phyloP scores from a whole-genome alignment of 2,329 filamentous ascomycete genomes.

The Tolypocladium capitatum region DNA sequence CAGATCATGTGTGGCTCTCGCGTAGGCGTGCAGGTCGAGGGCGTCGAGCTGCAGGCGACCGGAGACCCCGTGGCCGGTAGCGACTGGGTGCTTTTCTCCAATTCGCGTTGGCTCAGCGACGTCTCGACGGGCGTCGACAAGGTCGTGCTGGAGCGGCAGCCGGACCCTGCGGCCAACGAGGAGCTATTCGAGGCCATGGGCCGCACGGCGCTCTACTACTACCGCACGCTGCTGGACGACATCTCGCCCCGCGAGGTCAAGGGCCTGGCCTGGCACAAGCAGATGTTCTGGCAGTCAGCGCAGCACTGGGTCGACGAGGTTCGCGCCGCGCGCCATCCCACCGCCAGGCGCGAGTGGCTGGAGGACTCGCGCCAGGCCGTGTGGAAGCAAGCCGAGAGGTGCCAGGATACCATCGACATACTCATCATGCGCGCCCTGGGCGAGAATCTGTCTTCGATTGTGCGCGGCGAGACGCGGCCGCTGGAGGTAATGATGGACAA shows the following conservation, averaged over 20 bases:
- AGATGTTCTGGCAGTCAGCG: not conserved
- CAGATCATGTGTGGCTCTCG: not conserved
- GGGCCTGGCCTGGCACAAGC: not conserved
- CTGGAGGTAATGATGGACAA: slow-evolving; percentile 22
- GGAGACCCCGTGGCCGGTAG: not conserved
- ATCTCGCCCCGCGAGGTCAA: not conserved
- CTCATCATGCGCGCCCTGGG: not conserved
- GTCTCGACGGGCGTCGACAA: not conserved
- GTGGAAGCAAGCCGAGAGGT: not conserved
- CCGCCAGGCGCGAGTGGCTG: not conserved
- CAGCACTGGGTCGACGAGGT: not conserved
- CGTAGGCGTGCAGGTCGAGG: not conserved
- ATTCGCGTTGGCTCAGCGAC: not conserved
- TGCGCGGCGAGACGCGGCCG: slow-evolving; percentile 18
- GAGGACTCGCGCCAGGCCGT: not conserved
- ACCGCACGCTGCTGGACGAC: not conserved
- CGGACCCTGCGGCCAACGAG: not conserved
- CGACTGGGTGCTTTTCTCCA: not conserved
- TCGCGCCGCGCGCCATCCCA: not conserved
- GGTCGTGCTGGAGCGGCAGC: not conserved
- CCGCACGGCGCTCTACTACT: not conserved
- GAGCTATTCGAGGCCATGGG: not conserved
- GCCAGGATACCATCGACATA: not conserved
- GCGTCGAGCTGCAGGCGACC: not conserved
- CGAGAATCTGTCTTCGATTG: slow-evolving; percentile 9